phyloP scores from a whole-genome alignment of 805 yeast species.

The Candida golubevii region DNA sequence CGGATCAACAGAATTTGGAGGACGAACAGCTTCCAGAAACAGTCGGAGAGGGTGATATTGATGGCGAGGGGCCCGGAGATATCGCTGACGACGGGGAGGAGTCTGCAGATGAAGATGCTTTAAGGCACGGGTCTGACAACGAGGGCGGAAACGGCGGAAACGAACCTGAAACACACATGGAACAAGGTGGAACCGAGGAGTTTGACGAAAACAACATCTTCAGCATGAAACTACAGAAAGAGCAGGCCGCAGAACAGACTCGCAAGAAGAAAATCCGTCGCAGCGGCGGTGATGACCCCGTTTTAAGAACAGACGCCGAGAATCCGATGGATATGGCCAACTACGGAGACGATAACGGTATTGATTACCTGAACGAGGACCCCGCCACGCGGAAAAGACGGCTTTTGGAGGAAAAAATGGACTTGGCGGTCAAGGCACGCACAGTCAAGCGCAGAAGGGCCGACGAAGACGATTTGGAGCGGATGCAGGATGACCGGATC shows the following conservation, averaged over 20 bases:
- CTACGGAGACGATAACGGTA: slow-evolving; percentile 6
- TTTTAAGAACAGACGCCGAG: slow-evolving; percentile 6
- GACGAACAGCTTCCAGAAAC: slow-evolving; percentile 15
- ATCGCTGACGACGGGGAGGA: slow-evolving; percentile 9
- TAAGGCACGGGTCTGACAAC: slow-evolving; percentile 1
- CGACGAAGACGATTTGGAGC: slow-evolving; percentile 91
- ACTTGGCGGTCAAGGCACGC: slow-evolving; percentile 63
- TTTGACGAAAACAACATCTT: slow-evolving; percentile 15
- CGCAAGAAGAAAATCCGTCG: slow-evolving; percentile 19
- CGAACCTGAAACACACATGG: background rate
- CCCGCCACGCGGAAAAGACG: slow-evolving; percentile 53
- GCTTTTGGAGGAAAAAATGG: slow-evolving; percentile 76
- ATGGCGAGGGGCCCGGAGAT: slow-evolving; percentile 11
- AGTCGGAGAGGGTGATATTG: slow-evolving; percentile 12
- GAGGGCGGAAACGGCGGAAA: background rate
- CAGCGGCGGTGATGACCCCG: slow-evolving; percentile 9
- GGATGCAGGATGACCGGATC: slow-evolving; percentile 90
- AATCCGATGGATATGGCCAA: slow-evolving; percentile 7
- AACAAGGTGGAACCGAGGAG: background rate
- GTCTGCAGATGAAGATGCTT: slow-evolving; percentile 4
- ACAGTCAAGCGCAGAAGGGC: slow-evolving; percentile 60
- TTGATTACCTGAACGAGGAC: slow-evolving; percentile 28
- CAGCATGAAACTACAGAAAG: slow-evolving; percentile 16
- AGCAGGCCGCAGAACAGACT: slow-evolving; percentile 11
- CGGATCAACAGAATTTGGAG: slow-evolving; percentile 12